These are phyloP conservation scores for Colletotrichum destructivum DNA, from an alignment of 2,329 filamentous ascomycete species.

Conservation along the genomic window DNA sequence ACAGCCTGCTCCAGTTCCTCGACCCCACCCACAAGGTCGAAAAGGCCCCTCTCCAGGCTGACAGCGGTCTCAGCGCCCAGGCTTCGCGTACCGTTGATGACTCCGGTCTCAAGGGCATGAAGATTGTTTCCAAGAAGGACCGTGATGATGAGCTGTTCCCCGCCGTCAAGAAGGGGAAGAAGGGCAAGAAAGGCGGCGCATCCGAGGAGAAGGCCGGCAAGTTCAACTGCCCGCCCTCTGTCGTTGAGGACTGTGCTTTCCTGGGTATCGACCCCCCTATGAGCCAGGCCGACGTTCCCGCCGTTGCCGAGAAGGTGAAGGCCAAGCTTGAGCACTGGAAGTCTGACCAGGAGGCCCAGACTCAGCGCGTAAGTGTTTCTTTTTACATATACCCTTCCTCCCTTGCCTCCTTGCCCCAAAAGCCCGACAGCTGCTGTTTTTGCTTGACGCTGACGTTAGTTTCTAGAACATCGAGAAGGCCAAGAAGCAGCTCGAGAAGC, in stretches of 20 bases:
- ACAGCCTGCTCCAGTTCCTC: constrained; percentile 91
- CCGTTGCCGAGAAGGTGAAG: constrained; percentile 88
- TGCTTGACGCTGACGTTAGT: constrained; percentile 48
- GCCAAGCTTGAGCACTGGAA: constrained; percentile 95
- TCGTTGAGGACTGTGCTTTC: constrained; percentile 91
- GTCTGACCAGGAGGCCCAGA: constrained; percentile 89
- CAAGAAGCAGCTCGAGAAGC: constrained; percentile 92
- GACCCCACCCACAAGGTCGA: constrained; percentile 80
- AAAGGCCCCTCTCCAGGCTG: constrained; percentile 75
- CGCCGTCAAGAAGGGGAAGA: constrained; percentile 88
- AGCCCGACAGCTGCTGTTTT: neutral
- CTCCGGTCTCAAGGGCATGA: constrained; percentile 87
- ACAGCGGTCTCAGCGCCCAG: constrained; percentile 83
- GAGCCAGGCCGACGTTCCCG: constrained; percentile 85
- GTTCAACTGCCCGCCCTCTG: constrained; percentile 90
- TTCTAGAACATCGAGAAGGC: constrained; percentile 94
- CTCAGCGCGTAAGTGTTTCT: constrained; percentile 81
- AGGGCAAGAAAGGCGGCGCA: constrained; percentile 81
- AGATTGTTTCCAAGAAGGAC: constrained; percentile 87
- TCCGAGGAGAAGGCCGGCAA: constrained; percentile 59
- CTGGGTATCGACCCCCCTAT: constrained; percentile 91
- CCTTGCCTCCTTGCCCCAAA: too few species aligned
- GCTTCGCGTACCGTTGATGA: constrained; percentile 88
- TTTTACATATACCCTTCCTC: neutral
- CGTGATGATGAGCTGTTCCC: constrained; percentile 89